Base-by-base conservation (phyloP, 257 asterid species). In the Voacanga thouarsii region DNA sequence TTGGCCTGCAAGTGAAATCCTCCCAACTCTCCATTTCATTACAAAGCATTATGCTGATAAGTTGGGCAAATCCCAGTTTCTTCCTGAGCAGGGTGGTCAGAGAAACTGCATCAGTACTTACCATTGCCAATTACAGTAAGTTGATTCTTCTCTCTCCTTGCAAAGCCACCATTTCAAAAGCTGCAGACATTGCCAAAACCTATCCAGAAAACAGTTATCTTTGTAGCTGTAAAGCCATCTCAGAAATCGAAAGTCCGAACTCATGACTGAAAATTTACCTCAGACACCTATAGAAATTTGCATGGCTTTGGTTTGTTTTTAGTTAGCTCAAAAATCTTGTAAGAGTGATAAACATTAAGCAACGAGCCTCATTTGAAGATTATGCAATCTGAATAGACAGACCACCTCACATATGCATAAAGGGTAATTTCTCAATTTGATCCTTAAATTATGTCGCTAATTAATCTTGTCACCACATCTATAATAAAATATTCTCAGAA, bases 41-140 rank as follows among this genome's bases (percentile, higher is more conserved):
- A 9, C 30, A 6, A 18, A 64, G 63, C 11, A 9, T n/a, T 9
- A 77, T 56, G 24, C 80, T 77, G 1, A 77, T 15, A 18, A 68
- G 59, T 15, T 55, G 59, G 53, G 30, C 80, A 68, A 41, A 77
- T 14, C 76, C 70, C 80, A 77, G n/a, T 37, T 77, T 77, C 74
- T 41, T 68, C 80, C 80, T 77, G 6, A 68, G 59, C 75, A 16
- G 39, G 23, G 23, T 23, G 16, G 80, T 68, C n/a, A 77, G 49
- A 8, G 24, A 26, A 67, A 77, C 80, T 11, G 80, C 80, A 41
- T 77, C 75, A 16, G 69, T 8, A 8, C 12, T 55, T 8, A 8
- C 12, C 61, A 23, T 68, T 59, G 9, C 80, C 80, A 4, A 77
- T 69, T 1, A 77, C 45, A 7, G 37, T 55, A 0, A 68, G 60